Conservation (phyloP, 1,284 basidiomycete genomes). For the Cryptococcus floricola region DNA sequence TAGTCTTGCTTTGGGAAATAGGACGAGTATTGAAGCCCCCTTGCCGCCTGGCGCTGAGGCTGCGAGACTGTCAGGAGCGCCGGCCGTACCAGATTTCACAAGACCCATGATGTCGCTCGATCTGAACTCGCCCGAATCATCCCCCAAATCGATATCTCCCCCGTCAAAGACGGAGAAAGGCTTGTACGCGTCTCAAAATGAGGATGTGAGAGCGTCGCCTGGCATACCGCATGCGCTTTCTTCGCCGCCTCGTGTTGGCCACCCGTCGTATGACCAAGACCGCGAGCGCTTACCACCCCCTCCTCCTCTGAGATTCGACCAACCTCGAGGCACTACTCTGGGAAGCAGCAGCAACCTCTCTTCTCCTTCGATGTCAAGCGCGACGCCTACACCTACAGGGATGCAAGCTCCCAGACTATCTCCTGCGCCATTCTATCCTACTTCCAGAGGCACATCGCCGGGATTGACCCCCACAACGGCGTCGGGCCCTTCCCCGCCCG, state of each 20-base stretch:
- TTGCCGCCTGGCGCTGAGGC: slow-evolving; percentile 32
- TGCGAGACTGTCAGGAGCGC: slow-evolving; percentile 4
- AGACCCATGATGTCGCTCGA: slow-evolving; percentile 6
- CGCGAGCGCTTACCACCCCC: slow-evolving; percentile 7
- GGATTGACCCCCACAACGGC: background rate
- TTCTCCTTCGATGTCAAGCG: background rate
- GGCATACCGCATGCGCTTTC: background rate
- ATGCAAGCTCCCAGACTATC: background rate
- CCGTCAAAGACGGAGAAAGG: background rate
- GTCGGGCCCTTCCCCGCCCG: background rate
- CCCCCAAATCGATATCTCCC: background rate
- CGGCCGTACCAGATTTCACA: slow-evolving; percentile 10
- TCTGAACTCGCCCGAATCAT: background rate
- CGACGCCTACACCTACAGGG: slow-evolving; percentile 1
- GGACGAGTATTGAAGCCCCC: background rate
- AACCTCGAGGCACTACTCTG: background rate
- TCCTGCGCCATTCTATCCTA: background rate
- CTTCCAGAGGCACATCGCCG: background rate
- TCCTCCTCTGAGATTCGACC: slow-evolving; percentile 8
- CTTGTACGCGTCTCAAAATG: background rate
- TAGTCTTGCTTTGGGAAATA: background rate
- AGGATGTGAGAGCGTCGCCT: background rate
- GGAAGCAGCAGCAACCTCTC: background rate
- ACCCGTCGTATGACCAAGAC: background rate
- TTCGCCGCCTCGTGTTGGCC: background rate